phyloP scores from a whole-genome alignment of 192 early-diverging fungal genomes.

The Backusella macrospora region DNA sequence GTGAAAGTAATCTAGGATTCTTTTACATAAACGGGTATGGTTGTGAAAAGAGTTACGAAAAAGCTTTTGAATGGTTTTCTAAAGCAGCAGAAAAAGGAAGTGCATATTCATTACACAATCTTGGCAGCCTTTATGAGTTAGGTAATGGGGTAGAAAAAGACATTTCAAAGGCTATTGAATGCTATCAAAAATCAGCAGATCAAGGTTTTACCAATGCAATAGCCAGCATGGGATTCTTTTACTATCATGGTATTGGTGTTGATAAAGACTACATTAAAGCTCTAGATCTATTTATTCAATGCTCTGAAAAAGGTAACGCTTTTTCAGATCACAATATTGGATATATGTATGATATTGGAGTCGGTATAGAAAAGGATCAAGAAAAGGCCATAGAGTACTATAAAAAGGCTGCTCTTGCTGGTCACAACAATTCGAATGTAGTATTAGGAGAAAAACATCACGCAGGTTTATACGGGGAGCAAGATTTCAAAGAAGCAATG shows the following conservation, averaged over 20 bases:
- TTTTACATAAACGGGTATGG: background rate
- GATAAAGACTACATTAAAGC: constrained; percentile 62
- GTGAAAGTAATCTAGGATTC: background rate
- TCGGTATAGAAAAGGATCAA: constrained; percentile 57
- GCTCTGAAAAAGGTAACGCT: constrained; percentile 62
- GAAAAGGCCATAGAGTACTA: constrained; percentile 74
- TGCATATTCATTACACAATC: constrained; percentile 32
- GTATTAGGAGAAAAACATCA: background rate
- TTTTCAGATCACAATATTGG: constrained; percentile 75
- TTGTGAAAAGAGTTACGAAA: background rate
- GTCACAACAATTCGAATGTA: constrained; percentile 65
- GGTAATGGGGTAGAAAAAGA: constrained; percentile 61
- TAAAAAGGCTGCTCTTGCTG: constrained; percentile 56
- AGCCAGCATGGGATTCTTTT: constrained; percentile 82
- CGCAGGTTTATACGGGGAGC: constrained; percentile 7
- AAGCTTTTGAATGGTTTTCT: background rate
- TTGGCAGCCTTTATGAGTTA: constrained; percentile 29
- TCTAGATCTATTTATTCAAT: constrained; percentile 73
- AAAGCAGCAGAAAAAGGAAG: constrained; percentile 15
- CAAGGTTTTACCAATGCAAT: constrained; percentile 76
- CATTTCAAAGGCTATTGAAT: constrained; percentile 62
- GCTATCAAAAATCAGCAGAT: constrained; percentile 63
- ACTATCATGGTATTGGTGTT: constrained; percentile 87
- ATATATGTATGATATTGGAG: constrained; percentile 74
- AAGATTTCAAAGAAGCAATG: constrained; percentile 56